Evolutionary conservation across 164 flowering plant species (phyloP).

Genomic region (Brasenia schreberi): DNA sequence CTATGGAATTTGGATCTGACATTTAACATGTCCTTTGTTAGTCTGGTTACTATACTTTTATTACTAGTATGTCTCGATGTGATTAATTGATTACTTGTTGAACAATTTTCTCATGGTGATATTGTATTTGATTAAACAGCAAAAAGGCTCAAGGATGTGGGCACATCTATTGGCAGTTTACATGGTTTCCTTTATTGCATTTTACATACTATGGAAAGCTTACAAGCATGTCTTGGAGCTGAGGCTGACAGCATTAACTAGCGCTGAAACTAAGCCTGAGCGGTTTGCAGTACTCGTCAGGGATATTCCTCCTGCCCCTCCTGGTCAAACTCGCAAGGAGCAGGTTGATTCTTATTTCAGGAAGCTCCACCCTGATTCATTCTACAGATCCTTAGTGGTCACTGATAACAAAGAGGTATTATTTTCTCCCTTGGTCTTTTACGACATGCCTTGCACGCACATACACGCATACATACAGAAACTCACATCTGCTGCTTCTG

Average conservation of each 20-base stretch:
- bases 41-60: too few species aligned
- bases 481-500: neutral
- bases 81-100: neutral
- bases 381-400: slow-evolving; percentile 60
- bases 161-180: slow-evolving; percentile 52
- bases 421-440: neutral
- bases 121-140: slow-evolving; percentile 20
- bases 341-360: slow-evolving; percentile 84
- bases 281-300: slow-evolving; percentile 78
- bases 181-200: slow-evolving; percentile 77
- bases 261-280: slow-evolving; percentile 44
- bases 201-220: slow-evolving; percentile 69
- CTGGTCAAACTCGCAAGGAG: slow-evolving; percentile 63
- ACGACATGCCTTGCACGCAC: too few species aligned
- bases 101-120: neutral
- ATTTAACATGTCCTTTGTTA: too few species aligned
- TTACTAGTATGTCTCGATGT: too few species aligned
- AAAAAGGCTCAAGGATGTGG: slow-evolving; percentile 60
- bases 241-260: slow-evolving; percentile 47
- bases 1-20: too few species aligned
- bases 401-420: slow-evolving; percentile 70
- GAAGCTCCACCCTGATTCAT: slow-evolving; percentile 68
- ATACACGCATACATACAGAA: too few species aligned
- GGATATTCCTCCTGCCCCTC: slow-evolving; percentile 55
- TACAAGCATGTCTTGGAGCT: slow-evolving; percentile 64